These are phyloP conservation scores for Venturia nashicola DNA, from an alignment of 2,329 filamentous ascomycete species.

Conservation along the genomic window DNA sequence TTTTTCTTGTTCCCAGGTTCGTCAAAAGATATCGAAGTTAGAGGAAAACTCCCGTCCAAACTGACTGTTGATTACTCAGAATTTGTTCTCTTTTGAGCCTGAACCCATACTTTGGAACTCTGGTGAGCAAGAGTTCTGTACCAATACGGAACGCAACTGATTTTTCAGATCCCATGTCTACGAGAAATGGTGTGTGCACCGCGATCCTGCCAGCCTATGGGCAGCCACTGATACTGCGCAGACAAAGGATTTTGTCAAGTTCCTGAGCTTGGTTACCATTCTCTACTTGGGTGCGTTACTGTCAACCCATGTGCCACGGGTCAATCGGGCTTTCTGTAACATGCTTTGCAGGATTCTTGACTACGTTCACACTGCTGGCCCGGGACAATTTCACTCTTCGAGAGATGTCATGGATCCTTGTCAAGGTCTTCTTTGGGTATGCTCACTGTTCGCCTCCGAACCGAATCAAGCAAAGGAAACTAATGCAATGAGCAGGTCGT, in stretches of 20 bases:
- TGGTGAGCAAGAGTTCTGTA: constrained; percentile 29
- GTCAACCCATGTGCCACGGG: neutral
- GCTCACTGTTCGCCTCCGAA: constrained; percentile 10
- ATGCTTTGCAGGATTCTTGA: constrained; percentile 58
- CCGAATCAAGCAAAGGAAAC: neutral
- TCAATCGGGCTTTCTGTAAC: neutral
- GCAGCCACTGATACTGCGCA: constrained; percentile 17
- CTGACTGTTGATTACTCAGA: constrained; percentile 26
- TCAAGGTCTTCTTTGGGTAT: constrained; percentile 67
- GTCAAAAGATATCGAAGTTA: constrained; percentile 11
- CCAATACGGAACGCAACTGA: neutral
- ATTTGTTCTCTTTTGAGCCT: constrained; percentile 79
- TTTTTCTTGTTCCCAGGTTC: constrained; percentile 71
- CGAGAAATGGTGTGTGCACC: constrained; percentile 65
- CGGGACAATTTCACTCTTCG: constrained; percentile 52
- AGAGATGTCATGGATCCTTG: constrained; percentile 63
- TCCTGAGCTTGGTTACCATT: constrained; percentile 64
- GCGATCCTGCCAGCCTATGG: constrained; percentile 1
- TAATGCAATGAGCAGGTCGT: constrained; percentile 32
- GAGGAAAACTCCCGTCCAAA: constrained; percentile 3
- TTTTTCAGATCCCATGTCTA: constrained; percentile 59
- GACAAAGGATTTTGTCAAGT: constrained; percentile 81
- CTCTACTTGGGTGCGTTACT: constrained; percentile 54
- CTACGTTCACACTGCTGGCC: constrained; percentile 71
- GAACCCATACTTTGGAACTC: constrained; percentile 79